Base-by-base conservation (phyloP, 257 asterid genomes). In the Paraleonurus japonicus region DNA sequence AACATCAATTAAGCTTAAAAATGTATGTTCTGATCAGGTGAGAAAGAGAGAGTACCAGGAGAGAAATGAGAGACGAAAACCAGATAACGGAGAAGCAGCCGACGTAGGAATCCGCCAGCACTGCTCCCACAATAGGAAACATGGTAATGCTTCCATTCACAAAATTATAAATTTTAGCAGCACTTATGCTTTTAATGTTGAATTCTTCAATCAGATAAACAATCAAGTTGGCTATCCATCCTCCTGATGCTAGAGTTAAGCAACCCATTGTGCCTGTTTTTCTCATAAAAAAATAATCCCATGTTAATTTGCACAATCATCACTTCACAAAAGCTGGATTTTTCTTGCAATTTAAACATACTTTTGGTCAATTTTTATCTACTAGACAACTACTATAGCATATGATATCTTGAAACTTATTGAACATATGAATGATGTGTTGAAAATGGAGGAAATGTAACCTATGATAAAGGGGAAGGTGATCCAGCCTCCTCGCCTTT, bases 51-150 rank as follows among this genome's bases (percentile, higher is more conserved):
- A 53, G 4, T 80, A 92, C 98, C 84, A 89, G 81, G 20, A 87
- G 58, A 13, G 96, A 89, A 54, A 92, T 45, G 61, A 92, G 84
- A 61, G 95, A 84, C 7, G 95, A 89, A 62, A 85, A 81, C 85
- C 94, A 89, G 75, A 92, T 83, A 81, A 89, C 96, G 0, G 96
- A 78, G 86, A 86, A 89, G 77, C 88, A 82, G 30, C 96, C 96
- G 0, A 84, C 63, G 39, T 61, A 88, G 17, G 96, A 89, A 76
- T 92, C 98, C 0, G 98, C 96, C 8, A 88, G 45, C 10, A 92
- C 80, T 4, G 98, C 98, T 6, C 87, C 90, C 37, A 85, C 73
- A 10, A 92, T 81, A 0, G 98, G 96, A 33, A 92, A 82, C 71
- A 92, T 78, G 48, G 95, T 81, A 27, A 85, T 86, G 78, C 88